These are phyloP conservation scores for Ceratobasidium sp. DNA, from an alignment of 1,284 basidiomycete genomes.

Conservation along the genomic window DNA sequence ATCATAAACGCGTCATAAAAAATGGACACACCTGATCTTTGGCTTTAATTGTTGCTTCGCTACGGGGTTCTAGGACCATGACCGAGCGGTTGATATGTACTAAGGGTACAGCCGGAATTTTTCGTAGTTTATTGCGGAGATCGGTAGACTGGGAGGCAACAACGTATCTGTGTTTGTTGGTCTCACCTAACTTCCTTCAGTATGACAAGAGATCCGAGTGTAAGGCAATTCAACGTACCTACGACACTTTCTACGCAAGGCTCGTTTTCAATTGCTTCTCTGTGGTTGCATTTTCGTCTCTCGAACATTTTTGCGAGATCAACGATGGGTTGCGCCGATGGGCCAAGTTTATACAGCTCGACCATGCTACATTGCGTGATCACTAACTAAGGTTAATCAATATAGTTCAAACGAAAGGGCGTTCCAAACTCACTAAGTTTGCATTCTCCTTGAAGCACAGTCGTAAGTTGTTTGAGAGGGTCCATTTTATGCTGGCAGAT, in stretches of 20 bases:
- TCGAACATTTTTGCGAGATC: conserved; percentile 94
- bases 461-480: conserved; percentile 72
- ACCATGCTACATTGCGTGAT: conserved; percentile 96
- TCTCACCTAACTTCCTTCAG: conserved; percentile 62
- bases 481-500: conserved; percentile 74
- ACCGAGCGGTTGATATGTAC: conserved; percentile 90
- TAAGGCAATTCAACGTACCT: conserved; percentile 60
- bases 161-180: conserved; percentile 90
- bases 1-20: not conserved
- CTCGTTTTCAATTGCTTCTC: conserved; percentile 77
- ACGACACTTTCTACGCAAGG: conserved; percentile 86
- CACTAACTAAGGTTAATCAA: conserved; percentile 63
- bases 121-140: conserved; percentile 68
- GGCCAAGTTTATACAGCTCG: conserved; percentile 83
- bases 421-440: conserved; percentile 78
- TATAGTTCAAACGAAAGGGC: conserved; percentile 9
- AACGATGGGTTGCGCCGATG: conserved; percentile 70
- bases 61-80: conserved; percentile 87
- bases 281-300: conserved; percentile 92
- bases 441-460: conserved; percentile 79
- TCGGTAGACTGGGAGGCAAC: conserved; percentile 78
- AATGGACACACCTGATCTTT: conserved; percentile 65
- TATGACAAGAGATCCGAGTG: not conserved
- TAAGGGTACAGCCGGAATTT: conserved; percentile 81
- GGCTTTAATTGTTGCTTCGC: conserved; percentile 70